These are phyloP conservation scores for Metarhizium sp. DNA, from an alignment of 2,329 filamentous ascomycete species.

Conservation along the genomic window DNA sequence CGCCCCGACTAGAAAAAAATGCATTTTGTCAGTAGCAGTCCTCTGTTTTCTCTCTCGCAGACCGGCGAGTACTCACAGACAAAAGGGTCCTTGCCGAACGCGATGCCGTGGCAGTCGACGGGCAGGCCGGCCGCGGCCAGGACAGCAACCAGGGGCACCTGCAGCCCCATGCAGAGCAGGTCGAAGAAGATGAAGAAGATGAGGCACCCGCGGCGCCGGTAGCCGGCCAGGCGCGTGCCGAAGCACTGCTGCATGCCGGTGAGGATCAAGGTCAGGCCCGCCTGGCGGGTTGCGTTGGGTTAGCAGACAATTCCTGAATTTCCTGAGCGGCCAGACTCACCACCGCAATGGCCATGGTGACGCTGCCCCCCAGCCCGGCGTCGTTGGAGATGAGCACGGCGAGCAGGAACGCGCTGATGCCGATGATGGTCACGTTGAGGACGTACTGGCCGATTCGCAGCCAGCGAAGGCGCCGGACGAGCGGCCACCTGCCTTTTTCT, in stretches of 20 bases:
- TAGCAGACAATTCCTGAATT: neutral
- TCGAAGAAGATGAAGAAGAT: conserved; percentile 1
- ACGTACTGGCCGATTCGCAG: neutral
- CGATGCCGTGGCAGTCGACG: neutral
- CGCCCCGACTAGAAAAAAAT: neutral
- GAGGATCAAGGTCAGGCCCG: neutral
- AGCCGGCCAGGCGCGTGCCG: neutral
- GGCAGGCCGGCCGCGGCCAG: neutral
- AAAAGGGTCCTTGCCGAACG: neutral
- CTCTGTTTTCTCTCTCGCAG: no score
- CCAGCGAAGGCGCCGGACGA: neutral
- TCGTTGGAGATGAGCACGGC: neutral
- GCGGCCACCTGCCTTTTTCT: neutral
- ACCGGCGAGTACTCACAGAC: neutral
- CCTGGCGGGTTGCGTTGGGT: neutral
- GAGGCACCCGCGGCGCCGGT: neutral
- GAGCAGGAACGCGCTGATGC: neutral
- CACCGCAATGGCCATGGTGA: neutral
- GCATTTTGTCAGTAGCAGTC: no score
- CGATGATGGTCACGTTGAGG: neutral
- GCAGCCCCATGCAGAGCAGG: neutral
- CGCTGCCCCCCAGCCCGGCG: neutral
- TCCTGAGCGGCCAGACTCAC: neutral
- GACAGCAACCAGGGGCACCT: neutral
- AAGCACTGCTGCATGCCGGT: neutral